These are phyloP conservation scores for Colletotrichum tamarilloi DNA, from an alignment of 2,329 filamentous ascomycete species.

Conservation along the genomic window DNA sequence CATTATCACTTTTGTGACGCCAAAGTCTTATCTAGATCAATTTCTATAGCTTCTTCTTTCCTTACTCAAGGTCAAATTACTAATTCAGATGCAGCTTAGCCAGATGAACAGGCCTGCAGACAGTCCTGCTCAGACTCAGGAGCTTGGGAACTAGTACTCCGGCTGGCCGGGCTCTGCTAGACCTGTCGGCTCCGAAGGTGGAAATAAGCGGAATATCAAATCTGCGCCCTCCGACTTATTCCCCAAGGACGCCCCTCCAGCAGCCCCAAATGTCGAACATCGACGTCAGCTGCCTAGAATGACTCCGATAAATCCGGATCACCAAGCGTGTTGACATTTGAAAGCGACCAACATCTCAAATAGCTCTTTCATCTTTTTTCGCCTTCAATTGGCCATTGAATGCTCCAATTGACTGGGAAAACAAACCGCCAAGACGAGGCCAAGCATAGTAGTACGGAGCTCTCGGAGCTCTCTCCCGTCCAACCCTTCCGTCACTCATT, in stretches of 20 bases:
- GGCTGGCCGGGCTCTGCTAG: constrained; percentile 7
- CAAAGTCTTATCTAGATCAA: too few relatives aligned
- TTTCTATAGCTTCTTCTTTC: background rate
- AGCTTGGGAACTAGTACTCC: constrained; percentile 1
- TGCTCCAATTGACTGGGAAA: background rate
- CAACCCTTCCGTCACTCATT: constrained; percentile 11
- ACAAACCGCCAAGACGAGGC: constrained; percentile 20
- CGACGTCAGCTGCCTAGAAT: constrained; percentile 10
- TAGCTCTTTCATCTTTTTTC: too few relatives aligned
- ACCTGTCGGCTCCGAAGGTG: constrained; percentile 18
- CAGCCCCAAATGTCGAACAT: constrained; percentile 10
- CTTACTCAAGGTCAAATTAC: background rate
- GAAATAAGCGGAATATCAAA: constrained; percentile 33
- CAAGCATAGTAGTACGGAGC: constrained; percentile 28
- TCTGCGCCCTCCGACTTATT: constrained; percentile 27
- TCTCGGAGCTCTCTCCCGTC: constrained; percentile 28
- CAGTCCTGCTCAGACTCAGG: background rate
- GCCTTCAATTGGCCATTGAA: background rate
- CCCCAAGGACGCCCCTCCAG: background rate
- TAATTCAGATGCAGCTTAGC: background rate
- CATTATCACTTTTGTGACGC: background rate
- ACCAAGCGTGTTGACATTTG: background rate
- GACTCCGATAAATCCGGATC: background rate
- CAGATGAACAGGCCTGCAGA: background rate
- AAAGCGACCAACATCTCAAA: background rate